Percentiles rank a stretch among this genome's conserved stretches.
These are phyloP conservation scores for Aspergillus incahuasiensis DNA, from an alignment of 495 filamentous ascomycete species.

Conservation along the genomic window DNA sequence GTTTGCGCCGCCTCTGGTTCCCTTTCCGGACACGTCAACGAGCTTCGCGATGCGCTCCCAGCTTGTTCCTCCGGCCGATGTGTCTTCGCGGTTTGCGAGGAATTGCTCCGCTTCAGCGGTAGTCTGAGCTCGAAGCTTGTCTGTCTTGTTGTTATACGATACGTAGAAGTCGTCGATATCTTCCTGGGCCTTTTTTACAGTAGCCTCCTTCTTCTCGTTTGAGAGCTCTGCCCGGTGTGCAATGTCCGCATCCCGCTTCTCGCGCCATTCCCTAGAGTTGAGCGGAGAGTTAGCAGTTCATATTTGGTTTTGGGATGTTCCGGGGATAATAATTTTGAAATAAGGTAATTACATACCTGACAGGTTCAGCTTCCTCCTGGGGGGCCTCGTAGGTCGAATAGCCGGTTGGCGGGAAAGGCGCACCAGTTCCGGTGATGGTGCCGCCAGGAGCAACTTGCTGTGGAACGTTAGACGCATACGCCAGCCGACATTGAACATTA, in stretches of 20 bases:
- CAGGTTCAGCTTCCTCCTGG: slow-evolving; percentile 82
- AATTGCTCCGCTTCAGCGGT: slow-evolving; percentile 92
- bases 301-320: too few relatives aligned
- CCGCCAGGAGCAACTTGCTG: slow-evolving; percentile 82
- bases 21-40: slow-evolving; percentile 94
- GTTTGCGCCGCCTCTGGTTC: slow-evolving; percentile 71
- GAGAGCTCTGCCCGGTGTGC: slow-evolving; percentile 74
- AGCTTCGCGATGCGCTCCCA: slow-evolving; percentile 98
- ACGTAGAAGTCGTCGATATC: slow-evolving; percentile 99
- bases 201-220: slow-evolving; percentile 70
- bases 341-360: slow-evolving; percentile 49
- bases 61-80: slow-evolving; percentile 86
- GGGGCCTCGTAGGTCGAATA: slow-evolving; percentile 44
- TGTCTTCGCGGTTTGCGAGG: slow-evolving; percentile 81
- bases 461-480: slow-evolving; percentile 22
- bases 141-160: slow-evolving; percentile 96
- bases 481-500: slow-evolving; percentile 9
- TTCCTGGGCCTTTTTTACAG: slow-evolving; percentile 75
- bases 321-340: background rate
- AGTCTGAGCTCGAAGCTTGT: slow-evolving; percentile 82
- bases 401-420: slow-evolving; percentile 62
- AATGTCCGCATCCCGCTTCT: slow-evolving; percentile 72
- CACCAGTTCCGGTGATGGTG: slow-evolving; percentile 76
- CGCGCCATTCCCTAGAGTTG: slow-evolving; percentile 70
- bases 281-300: background rate